A percentile compares a stretch with the other conserved stretches of the same genome.
phyloP scores from a whole-genome alignment of 2,329 filamentous ascomycete genomes.

The Pestalotiopsis fici region DNA sequence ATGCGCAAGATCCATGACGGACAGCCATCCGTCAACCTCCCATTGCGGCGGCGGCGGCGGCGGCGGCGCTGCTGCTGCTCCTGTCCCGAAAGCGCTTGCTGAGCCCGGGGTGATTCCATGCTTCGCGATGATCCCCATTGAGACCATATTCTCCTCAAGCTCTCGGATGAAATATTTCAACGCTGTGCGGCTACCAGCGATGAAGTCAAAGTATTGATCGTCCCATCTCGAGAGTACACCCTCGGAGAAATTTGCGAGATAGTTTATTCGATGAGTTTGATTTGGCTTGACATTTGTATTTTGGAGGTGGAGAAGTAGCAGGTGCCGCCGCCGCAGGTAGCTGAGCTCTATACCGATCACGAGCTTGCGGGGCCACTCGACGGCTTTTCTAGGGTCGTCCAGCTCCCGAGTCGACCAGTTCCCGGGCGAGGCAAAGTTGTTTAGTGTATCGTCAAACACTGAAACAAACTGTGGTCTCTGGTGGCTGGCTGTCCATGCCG shows the following conservation, averaged over 20 bases:
- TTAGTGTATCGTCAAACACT: not conserved
- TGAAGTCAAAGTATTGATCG: not conserved
- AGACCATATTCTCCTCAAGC: not conserved
- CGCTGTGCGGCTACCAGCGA: not conserved
- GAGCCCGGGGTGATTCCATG: not conserved
- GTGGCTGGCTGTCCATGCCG: not conserved
- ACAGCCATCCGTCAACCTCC: not conserved
- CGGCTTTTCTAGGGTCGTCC: not conserved
- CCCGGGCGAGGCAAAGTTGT: not conserved
- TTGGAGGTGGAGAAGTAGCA: not conserved
- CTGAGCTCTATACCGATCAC: not conserved
- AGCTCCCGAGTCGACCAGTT: not conserved
- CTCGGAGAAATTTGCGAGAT: not conserved
- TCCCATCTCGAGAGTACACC: not conserved
- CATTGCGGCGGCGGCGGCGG: not conserved
- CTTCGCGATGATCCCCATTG: not conserved
- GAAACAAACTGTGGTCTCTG: not conserved
- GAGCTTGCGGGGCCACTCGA: not conserved
- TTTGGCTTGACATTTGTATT: not conserved
- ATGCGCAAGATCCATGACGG: not conserved
- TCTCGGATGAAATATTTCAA: not conserved
- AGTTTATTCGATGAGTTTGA: not conserved
- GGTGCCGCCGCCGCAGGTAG: not conserved
- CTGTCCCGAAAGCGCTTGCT: not conserved
- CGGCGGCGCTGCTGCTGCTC: not conserved